Evolutionary conservation across 495 filamentous ascomycete genomes (phyloP).

Genomic region (Penicillium goetzii): DNA sequence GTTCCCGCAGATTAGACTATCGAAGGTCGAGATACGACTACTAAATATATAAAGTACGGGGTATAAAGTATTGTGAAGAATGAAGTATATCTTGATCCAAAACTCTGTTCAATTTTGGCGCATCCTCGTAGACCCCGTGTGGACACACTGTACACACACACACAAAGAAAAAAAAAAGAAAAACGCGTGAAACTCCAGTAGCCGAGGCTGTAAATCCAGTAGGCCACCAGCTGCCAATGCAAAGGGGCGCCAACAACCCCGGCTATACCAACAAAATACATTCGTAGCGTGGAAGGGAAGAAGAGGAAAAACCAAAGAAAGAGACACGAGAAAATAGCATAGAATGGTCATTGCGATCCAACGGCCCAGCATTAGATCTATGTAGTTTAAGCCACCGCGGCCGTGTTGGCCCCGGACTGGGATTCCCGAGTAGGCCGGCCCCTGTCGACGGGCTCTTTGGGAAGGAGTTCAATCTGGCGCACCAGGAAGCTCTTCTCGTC

Average conservation of each 20-base stretch:
- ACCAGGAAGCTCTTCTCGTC: constrained; percentile 97
- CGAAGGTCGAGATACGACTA: not conserved
- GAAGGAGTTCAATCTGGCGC: constrained; percentile 85
- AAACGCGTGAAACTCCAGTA: constrained; percentile 26
- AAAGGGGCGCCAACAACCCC: constrained; percentile 14
- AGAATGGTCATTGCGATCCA: constrained; percentile 16
- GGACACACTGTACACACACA: constrained; percentile 6
- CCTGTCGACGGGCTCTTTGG: constrained; percentile 64
- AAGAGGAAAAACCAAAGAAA: not conserved
- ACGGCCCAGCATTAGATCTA: constrained; percentile 22
- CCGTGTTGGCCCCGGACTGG: constrained; percentile 41
- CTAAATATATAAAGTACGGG: not conserved
- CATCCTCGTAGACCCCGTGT: not conserved
- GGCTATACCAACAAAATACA: constrained; percentile 12
- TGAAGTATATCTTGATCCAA: not conserved
- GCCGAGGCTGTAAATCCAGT: constrained; percentile 25
- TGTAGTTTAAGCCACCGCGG: constrained; percentile 35
- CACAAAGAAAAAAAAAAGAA: constrained; percentile 4
- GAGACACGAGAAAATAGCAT: not conserved
- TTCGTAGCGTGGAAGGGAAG: constrained; percentile 17
- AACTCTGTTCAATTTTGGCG: constrained; percentile 9
- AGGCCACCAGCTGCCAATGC: constrained; percentile 29
- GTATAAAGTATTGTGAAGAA: not conserved
- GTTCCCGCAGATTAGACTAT: not conserved
- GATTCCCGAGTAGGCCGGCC: constrained; percentile 38